phyloP scores from a whole-genome alignment of 768 basidiomycete species.

The Boletus pseudo-olivaceus region DNA sequence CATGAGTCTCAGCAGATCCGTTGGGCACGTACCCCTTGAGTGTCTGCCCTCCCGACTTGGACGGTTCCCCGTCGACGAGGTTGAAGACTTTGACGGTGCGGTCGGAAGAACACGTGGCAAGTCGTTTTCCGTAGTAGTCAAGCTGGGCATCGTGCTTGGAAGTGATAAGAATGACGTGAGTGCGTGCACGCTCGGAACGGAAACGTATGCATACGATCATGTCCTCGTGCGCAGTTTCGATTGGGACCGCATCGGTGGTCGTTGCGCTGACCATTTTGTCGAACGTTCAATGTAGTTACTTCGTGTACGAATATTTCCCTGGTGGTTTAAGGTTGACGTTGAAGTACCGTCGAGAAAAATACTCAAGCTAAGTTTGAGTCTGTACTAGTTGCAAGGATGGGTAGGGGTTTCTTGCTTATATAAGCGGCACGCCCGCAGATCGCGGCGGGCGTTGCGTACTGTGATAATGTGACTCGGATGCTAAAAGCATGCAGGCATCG shows the following conservation, averaged over 20 bases:
- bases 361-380: background rate
- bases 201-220: constrained; percentile 71
- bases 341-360: background rate
- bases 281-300: background rate
- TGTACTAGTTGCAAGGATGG: background rate
- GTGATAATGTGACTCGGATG: constrained; percentile 1
- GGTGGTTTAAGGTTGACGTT: too few relatives aligned
- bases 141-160: constrained; percentile 93
- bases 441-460: background rate
- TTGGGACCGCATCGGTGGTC: constrained; percentile 68
- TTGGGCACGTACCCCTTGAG: constrained; percentile 65
- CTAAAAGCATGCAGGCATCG: constrained; percentile 19
- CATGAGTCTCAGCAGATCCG: background rate
- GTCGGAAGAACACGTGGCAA: constrained; percentile 96
- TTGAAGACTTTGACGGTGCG: constrained; percentile 94
- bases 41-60: constrained; percentile 64
- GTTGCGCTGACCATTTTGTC: constrained; percentile 33
- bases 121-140: constrained; percentile 95
- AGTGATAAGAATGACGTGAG: background rate
- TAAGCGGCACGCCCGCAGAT: background rate
- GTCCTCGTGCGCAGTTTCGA: constrained; percentile 96
- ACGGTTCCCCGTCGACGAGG: constrained; percentile 82
- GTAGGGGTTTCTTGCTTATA: background rate
- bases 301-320: background rate
- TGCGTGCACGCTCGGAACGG: background rate